phyloP scores from a whole-genome alignment of 1,284 basidiomycete genomes.

The Cutaneotrichosporon sp. region DNA sequence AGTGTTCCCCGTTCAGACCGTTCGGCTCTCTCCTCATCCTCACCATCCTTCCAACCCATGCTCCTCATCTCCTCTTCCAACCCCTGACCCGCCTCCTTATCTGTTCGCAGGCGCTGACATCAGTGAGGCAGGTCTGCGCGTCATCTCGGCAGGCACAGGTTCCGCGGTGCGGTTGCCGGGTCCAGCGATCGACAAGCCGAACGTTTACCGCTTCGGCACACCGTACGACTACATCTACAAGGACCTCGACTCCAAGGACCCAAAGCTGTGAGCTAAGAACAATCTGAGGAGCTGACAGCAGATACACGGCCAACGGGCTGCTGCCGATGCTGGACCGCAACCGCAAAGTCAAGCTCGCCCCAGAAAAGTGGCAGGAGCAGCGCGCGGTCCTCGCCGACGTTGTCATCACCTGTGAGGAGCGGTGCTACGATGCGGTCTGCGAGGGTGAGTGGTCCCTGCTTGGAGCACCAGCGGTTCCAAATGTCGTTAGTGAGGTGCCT shows the following conservation, averaged over 20 bases:
- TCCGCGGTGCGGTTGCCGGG: constrained; percentile 95
- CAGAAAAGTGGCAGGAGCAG: constrained; percentile 95
- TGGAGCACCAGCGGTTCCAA: neutral
- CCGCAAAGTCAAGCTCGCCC: constrained; percentile 83
- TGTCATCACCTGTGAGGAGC: constrained; percentile 98
- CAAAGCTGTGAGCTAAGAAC: constrained; percentile 65
- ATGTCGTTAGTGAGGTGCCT: constrained; percentile 9
- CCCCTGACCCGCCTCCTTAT: neutral
- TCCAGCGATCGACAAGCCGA: constrained; percentile 94
- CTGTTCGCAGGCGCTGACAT: neutral
- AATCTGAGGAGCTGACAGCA: constrained; percentile 42
- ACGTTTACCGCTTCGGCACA: constrained; percentile 97
- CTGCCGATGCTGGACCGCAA: constrained; percentile 97
- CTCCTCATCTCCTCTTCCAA: too few relatives aligned
- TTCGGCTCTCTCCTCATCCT: neutral
- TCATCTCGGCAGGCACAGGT: constrained; percentile 93
- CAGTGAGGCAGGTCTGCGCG: constrained; percentile 78
- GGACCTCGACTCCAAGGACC: constrained; percentile 84
- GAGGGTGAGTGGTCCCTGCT: constrained; percentile 66
- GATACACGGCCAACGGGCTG: constrained; percentile 94
- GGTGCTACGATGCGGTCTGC: constrained; percentile 97
- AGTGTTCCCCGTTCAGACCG: too few relatives aligned
- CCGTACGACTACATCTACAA: constrained; percentile 96
- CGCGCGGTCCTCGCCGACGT: constrained; percentile 77
- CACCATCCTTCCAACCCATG: neutral